Percentiles rank a stretch among this genome's conserved stretches.
Conservation (phyloP, 495 filamentous ascomycete genomes). For the Daldinia bambusicola region DNA sequence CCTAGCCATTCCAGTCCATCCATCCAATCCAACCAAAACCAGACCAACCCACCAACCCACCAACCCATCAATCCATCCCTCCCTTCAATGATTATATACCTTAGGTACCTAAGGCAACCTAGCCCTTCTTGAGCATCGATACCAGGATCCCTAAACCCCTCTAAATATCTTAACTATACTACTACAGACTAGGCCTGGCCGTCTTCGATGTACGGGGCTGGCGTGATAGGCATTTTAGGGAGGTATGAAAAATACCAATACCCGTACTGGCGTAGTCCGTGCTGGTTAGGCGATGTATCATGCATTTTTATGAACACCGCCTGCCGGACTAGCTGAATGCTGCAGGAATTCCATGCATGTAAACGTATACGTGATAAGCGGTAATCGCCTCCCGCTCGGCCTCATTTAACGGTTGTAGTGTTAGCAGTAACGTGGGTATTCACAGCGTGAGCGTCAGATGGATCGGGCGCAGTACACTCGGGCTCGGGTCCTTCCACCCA, state of each 20-base stretch:
- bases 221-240: not conserved
- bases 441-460: not conserved
- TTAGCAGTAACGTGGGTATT: conserved; percentile 6
- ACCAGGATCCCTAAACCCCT: conserved; percentile 2
- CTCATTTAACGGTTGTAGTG: conserved; percentile 11
- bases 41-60: no score
- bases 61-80: not conserved
- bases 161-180: not conserved
- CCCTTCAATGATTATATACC: not conserved
- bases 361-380: not conserved
- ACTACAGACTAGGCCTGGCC: not conserved
- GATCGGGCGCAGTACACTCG: conserved; percentile 16
- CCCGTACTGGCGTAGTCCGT: not conserved
- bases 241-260: not conserved
- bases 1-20: not conserved
- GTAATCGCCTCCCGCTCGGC: not conserved
- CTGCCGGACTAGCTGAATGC: not conserved
- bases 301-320: no score
- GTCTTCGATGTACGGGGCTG: not conserved
- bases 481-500: conserved; percentile 46
- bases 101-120: not conserved
- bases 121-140: not conserved
- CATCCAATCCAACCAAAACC: conserved; percentile 9
- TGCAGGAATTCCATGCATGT: not conserved
- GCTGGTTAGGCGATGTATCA: not conserved